phyloP scores from a whole-genome alignment of 1,284 basidiomycete species.

The Rhodotorula sp. region DNA sequence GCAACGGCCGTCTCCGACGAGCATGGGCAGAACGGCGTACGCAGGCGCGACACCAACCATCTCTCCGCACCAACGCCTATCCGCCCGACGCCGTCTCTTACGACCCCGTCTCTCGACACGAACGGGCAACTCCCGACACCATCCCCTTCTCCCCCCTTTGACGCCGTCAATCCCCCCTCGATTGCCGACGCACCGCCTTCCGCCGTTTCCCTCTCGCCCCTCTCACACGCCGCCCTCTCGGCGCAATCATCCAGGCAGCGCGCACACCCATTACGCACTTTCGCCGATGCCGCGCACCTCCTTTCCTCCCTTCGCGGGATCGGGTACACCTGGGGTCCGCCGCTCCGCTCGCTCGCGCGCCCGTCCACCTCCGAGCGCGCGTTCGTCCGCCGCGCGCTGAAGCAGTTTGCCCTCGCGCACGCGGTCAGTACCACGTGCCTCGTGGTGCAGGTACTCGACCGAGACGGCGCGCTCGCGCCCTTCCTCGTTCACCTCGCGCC shows the following conservation, averaged over 20 bases:
- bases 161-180: constrained; percentile 13
- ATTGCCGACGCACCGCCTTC: constrained; percentile 1
- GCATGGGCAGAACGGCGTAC: neutral
- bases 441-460: constrained; percentile 23
- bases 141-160: constrained; percentile 17
- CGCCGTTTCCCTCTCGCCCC: neutral
- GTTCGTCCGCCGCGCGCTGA: neutral
- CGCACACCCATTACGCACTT: constrained; percentile 9
- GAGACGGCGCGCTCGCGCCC: constrained; percentile 16
- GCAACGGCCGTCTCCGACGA: too few species aligned
- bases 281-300: constrained; percentile 28
- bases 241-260: constrained; percentile 3
- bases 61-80: constrained; percentile 2
- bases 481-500: constrained; percentile 1
- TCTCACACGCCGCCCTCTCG: neutral
- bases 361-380: neutral
- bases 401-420: constrained; percentile 1
- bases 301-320: constrained; percentile 20
- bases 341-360: neutral
- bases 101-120: neutral
- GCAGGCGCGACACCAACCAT: neutral
- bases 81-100: neutral
- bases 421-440: constrained; percentile 12
- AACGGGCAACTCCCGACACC: constrained; percentile 22
- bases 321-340: constrained; percentile 31